These are phyloP conservation scores for Fraxinus albicans DNA, from an alignment of 305 asterid species.

Conservation along the genomic window DNA sequence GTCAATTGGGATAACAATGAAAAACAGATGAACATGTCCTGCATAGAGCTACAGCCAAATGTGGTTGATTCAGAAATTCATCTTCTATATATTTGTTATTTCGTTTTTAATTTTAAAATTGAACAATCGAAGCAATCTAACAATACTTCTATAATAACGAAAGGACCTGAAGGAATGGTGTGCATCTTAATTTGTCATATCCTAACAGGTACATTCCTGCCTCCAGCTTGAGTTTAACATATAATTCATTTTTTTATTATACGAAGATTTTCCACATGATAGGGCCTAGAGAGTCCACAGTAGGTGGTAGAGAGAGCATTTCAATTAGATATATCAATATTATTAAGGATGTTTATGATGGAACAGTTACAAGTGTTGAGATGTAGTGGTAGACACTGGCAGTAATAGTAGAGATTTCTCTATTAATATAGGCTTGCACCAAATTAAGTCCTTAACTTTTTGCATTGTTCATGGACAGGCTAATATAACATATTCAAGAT, in stretches of 20 bases:
- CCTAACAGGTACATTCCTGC: neutral
- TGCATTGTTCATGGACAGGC: neutral
- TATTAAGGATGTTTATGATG: neutral
- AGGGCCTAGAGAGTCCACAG: neutral
- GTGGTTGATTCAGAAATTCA: neutral
- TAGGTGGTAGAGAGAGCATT: neutral
- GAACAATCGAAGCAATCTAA: neutral
- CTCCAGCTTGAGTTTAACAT: neutral
- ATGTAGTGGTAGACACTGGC: neutral
- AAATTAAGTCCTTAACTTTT: neutral
- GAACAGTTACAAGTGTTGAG: neutral
- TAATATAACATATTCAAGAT: neutral
- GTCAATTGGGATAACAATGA: neutral
- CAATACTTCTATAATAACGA: neutral
- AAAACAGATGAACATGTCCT: neutral
- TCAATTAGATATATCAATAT: neutral
- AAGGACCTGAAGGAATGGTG: neutral
- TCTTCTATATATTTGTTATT: neutral
- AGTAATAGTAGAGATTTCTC: neutral
- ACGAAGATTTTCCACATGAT: neutral
- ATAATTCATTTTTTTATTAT: neutral
- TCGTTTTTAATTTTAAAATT: neutral
- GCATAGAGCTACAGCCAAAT: neutral
- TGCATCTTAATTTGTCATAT: neutral
- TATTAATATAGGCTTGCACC: neutral